Evolutionary conservation across 371 early-diverging fungal species (phyloP).

Genomic region (Mortierella sp.): DNA sequence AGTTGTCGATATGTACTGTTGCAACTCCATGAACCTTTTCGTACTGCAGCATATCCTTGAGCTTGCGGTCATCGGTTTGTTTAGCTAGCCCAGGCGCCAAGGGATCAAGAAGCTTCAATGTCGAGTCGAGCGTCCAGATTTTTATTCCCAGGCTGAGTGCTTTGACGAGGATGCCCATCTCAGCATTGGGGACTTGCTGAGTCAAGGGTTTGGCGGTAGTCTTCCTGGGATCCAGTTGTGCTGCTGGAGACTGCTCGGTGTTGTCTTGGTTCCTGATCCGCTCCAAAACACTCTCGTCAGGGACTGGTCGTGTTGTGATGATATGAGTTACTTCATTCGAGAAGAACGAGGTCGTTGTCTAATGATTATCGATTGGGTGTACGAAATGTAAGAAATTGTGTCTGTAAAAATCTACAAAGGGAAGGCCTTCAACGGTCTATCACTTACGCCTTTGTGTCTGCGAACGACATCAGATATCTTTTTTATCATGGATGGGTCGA

Average conservation of each 20-base stretch:
- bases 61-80: constrained; percentile 20
- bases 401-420: not conserved
- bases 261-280: constrained; percentile 4
- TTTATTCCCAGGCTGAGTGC: constrained; percentile 34
- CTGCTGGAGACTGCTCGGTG: not conserved
- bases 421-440: not conserved
- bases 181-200: constrained; percentile 12
- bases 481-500: constrained; percentile 17
- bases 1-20: constrained; percentile 34
- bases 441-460: constrained; percentile 28
- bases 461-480: constrained; percentile 25
- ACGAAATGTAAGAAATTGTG: not conserved
- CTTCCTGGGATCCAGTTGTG: not conserved
- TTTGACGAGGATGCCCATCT: constrained; percentile 32
- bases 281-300: constrained; percentile 19
- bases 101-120: constrained; percentile 16
- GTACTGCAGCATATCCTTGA: constrained; percentile 33
- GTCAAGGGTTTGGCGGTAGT: not conserved
- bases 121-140: constrained; percentile 31
- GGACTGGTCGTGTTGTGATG: constrained; percentile 38
- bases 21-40: constrained; percentile 40
- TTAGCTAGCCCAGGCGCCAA: constrained; percentile 15
- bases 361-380: not conserved
- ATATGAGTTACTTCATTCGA: constrained; percentile 49
- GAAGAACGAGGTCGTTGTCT: constrained; percentile 38